Evolutionary conservation across 2,329 filamentous ascomycete genomes (phyloP).

Genomic region (Pyrenochaeta sp.): DNA sequence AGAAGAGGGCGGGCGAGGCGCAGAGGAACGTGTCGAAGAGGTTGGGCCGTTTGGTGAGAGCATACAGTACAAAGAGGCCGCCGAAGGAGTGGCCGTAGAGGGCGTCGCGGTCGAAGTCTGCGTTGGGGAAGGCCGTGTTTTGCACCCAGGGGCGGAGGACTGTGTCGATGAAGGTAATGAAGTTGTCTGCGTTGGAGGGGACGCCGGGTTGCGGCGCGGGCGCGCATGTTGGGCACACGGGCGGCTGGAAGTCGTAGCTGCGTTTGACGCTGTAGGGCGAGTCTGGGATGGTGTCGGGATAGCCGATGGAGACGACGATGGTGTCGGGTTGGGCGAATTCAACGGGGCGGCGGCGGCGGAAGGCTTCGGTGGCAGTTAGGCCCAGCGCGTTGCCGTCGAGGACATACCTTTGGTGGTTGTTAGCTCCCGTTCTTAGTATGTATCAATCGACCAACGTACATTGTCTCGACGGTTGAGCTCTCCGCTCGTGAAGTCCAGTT

Average conservation of each 20-base stretch:
- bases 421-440: background rate
- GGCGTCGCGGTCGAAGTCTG: slow-evolving; percentile 49
- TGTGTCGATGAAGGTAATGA: slow-evolving; percentile 54
- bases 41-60: slow-evolving; percentile 51
- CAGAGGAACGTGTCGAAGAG: slow-evolving; percentile 56
- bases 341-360: slow-evolving; percentile 39
- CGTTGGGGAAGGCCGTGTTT: slow-evolving; percentile 36
- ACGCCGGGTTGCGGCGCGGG: slow-evolving; percentile 37
- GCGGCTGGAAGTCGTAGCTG: slow-evolving; percentile 39
- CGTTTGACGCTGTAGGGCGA: slow-evolving; percentile 37
- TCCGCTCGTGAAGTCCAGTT: slow-evolving; percentile 39
- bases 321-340: slow-evolving; percentile 39
- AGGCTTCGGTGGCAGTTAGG: slow-evolving; percentile 36
- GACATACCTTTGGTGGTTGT: slow-evolving; percentile 32
- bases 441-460: slow-evolving; percentile 24
- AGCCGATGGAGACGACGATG: slow-evolving; percentile 42
- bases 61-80: slow-evolving; percentile 57
- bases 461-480: slow-evolving; percentile 35
- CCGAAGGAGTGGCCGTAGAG: slow-evolving; percentile 61
- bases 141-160: slow-evolving; percentile 48
- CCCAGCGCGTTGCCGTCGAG: slow-evolving; percentile 43
- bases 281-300: slow-evolving; percentile 35
- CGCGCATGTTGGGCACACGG: slow-evolving; percentile 38
- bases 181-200: slow-evolving; percentile 55
- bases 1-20: slow-evolving; percentile 58